Percentiles rank a stretch among this genome's conserved stretches.
These are phyloP conservation scores for Solanum chaucha DNA, from an alignment of 257 asterid species.

Conservation along the genomic window DNA sequence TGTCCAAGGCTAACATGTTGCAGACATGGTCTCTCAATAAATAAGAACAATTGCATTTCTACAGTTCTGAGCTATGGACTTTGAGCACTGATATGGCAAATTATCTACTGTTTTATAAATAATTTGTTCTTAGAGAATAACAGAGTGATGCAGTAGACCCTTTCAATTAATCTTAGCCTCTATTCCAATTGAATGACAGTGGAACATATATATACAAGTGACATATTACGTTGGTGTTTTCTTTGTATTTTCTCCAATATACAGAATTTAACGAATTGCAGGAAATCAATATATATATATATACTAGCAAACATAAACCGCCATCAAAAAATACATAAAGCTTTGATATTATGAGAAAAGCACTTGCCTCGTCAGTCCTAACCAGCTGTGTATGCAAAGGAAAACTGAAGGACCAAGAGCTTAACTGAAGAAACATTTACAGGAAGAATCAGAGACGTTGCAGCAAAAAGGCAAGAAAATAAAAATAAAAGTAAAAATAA, in stretches of 20 bases:
- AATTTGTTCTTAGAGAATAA: neutral
- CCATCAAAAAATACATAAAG: neutral
- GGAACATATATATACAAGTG: no score
- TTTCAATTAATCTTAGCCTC: neutral
- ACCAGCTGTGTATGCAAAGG: conserved; percentile 54
- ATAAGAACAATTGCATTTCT: neutral
- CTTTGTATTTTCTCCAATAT: neutral
- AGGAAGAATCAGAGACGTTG: neutral
- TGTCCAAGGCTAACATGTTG: neutral
- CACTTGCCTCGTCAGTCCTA: conserved; percentile 55
- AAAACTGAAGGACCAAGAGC: conserved; percentile 85
- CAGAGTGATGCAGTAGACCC: neutral
- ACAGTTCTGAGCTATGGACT: neutral
- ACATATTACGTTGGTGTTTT: neutral
- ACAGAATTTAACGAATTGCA: neutral
- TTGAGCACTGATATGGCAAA: neutral
- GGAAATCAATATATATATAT: neutral
- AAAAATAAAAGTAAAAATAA: neutral
- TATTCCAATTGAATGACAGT: neutral
- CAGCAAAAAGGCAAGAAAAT: neutral
- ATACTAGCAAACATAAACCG: neutral
- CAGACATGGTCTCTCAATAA: neutral
- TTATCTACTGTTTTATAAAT: neutral
- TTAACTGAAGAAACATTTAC: conserved; percentile 47
- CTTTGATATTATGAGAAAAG: neutral